phyloP scores from a whole-genome alignment of 164 flowering plant genomes.

The Malania oleifera region DNA sequence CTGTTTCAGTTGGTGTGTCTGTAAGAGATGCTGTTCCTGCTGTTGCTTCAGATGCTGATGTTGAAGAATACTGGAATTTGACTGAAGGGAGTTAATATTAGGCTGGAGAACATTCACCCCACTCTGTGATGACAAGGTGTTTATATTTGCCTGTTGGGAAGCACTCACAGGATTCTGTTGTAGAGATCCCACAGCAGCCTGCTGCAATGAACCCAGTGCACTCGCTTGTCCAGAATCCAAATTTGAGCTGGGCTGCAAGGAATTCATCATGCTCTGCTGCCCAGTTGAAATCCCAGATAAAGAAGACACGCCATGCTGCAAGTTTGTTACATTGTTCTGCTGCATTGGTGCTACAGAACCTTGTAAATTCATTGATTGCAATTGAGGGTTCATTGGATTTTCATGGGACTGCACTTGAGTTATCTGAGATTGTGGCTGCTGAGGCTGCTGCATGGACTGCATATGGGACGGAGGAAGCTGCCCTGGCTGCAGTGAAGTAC shows the following conservation, averaged over 20 bases:
- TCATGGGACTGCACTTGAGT: slow-evolving; percentile 62
- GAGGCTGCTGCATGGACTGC: slow-evolving; percentile 51
- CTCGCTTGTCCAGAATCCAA: slow-evolving; percentile 71
- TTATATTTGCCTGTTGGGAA: slow-evolving; percentile 50
- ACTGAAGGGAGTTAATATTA: slow-evolving; percentile 43
- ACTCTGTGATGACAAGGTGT: slow-evolving; percentile 45
- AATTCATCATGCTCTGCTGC: slow-evolving; percentile 49
- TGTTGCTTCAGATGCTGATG: slow-evolving; percentile 58
- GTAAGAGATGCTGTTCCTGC: slow-evolving; percentile 48
- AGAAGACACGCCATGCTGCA: slow-evolving; percentile 52
- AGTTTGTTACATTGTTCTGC: slow-evolving; percentile 30
- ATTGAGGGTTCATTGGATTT: slow-evolving; percentile 56
- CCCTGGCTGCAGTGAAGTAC: slow-evolving; percentile 45
- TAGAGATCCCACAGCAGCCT: slow-evolving; percentile 34
- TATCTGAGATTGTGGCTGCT: slow-evolving; percentile 48
- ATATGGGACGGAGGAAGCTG: slow-evolving; percentile 46
- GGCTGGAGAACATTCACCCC: slow-evolving; percentile 46
- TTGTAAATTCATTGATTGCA: slow-evolving; percentile 54
- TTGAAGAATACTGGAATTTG: slow-evolving; percentile 48
- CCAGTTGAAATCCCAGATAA: slow-evolving; percentile 35
- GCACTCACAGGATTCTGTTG: slow-evolving; percentile 57
- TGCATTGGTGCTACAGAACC: slow-evolving; percentile 43
- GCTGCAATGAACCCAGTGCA: slow-evolving; percentile 49
- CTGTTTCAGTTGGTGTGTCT: slow-evolving; percentile 46
- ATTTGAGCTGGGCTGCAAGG: slow-evolving; percentile 48